phyloP scores from a whole-genome alignment of 352 stramenopile genomes.

The Saprolegnia parasitica region DNA sequence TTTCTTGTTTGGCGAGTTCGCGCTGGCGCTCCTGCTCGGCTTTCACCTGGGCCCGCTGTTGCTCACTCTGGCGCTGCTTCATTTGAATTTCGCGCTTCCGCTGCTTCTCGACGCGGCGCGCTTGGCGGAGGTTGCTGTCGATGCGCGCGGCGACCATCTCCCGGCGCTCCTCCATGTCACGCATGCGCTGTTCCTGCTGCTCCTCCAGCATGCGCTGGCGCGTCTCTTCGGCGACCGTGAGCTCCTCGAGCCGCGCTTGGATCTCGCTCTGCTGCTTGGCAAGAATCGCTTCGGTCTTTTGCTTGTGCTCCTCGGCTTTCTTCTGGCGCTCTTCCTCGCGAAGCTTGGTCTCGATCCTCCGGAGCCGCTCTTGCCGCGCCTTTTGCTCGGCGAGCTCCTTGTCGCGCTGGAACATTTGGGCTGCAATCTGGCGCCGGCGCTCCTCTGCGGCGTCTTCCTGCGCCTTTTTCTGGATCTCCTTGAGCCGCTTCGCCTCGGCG shows the following conservation, averaged over 20 bases:
- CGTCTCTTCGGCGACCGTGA: constrained; percentile 57
- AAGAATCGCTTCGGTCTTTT: constrained; percentile 49
- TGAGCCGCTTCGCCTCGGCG: constrained; percentile 62
- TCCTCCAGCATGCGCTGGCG: constrained; percentile 73
- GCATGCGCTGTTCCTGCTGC: constrained; percentile 52
- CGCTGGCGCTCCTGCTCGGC: constrained; percentile 52
- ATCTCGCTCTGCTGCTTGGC: constrained; percentile 66
- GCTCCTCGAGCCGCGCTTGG: constrained; percentile 47
- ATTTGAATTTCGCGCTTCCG: constrained; percentile 59
- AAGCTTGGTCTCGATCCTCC: constrained; percentile 57
- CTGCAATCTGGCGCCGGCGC: constrained; percentile 50
- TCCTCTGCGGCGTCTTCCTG: constrained; percentile 81
- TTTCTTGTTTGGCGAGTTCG: constrained; percentile 55
- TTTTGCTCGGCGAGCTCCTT: constrained; percentile 72
- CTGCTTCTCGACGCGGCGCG: constrained; percentile 52
- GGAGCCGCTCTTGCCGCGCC: constrained; percentile 60
- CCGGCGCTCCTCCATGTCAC: constrained; percentile 63
- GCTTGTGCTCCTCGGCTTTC: constrained; percentile 68
- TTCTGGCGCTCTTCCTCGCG: constrained; percentile 66
- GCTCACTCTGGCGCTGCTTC: constrained; percentile 46
- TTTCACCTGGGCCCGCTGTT: constrained; percentile 38
- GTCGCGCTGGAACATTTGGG: constrained; percentile 66
- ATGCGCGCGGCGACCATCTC: constrained; percentile 57
- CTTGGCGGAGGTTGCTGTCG: constrained; percentile 62
- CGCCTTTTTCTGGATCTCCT: constrained; percentile 81